Conservation (phyloP, 2,329 filamentous ascomycete genomes). For the Eurotiales sp. region DNA sequence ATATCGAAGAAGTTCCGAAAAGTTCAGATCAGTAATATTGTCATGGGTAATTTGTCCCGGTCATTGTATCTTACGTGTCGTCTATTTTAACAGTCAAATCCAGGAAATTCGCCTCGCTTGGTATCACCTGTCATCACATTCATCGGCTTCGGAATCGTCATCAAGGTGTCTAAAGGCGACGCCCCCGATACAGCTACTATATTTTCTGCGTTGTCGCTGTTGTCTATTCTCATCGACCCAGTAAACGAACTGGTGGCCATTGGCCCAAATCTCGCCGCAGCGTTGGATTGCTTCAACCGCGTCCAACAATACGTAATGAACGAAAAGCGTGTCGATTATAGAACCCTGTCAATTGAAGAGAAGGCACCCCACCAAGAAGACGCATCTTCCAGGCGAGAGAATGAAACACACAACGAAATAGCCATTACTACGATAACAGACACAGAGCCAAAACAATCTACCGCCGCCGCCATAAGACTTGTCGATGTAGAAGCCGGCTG, state of each 20-base stretch:
- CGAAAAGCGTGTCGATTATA: conserved; percentile 7
- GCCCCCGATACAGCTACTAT: conserved; percentile 23
- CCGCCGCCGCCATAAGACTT: conserved; percentile 1
- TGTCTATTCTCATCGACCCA: conserved; percentile 23
- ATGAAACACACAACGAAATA: too few relatives aligned
- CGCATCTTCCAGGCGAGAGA: too few relatives aligned
- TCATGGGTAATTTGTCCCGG: conserved; percentile 28
- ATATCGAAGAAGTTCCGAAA: conserved; percentile 40
- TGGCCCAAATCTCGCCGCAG: conserved; percentile 33
- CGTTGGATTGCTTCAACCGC: conserved; percentile 37
- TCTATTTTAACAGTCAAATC: too few relatives aligned
- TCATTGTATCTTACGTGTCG: too few relatives aligned
- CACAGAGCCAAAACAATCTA: not conserved
- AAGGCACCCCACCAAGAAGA: too few relatives aligned
- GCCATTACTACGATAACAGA: not conserved
- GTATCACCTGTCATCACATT: conserved; percentile 9
- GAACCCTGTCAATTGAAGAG: not conserved
- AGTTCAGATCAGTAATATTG: conserved; percentile 39
- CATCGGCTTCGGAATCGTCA: conserved; percentile 5
- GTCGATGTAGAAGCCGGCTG: conserved; percentile 7
- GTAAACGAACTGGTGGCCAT: conserved; percentile 21
- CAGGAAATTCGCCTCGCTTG: conserved; percentile 10
- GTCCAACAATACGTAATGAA: conserved; percentile 35
- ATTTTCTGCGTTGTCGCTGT: conserved; percentile 24
- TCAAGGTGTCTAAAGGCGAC: not conserved